Conservation (phyloP, 2,329 filamentous ascomycete species). For the Ophiocordyceps australis region DNA sequence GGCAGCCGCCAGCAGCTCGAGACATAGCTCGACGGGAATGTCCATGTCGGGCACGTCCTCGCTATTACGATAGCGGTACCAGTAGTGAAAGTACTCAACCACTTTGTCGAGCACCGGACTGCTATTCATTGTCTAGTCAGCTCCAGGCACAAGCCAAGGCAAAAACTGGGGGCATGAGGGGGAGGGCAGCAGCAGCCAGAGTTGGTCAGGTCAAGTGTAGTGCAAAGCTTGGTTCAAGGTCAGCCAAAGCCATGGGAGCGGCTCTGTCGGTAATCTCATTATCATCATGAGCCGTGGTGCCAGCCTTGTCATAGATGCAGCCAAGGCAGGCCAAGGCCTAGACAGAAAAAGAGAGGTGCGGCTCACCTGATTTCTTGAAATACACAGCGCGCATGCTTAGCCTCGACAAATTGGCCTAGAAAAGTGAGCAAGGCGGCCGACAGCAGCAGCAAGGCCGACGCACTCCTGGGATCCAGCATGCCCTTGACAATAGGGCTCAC, state of each 20-base stretch:
- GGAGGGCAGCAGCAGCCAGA: no score
- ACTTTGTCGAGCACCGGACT: conserved; percentile 62
- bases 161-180: no score
- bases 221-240: conserved; percentile 16
- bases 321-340: neutral
- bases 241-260: conserved; percentile 9
- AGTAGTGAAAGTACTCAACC: conserved; percentile 71
- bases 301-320: conserved; percentile 13
- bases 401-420: conserved; percentile 46
- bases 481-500: conserved; percentile 55
- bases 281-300: neutral
- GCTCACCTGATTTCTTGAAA: conserved; percentile 61
- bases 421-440: conserved; percentile 4
- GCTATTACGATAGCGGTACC: conserved; percentile 51
- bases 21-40: conserved; percentile 58
- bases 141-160: no score
- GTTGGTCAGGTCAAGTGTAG: conserved; percentile 52
- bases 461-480: conserved; percentile 55
- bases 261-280: conserved; percentile 23
- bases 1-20: conserved; percentile 61
- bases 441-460: conserved; percentile 6
- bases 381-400: conserved; percentile 41
- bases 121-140: conserved; percentile 27
- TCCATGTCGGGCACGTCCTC: conserved; percentile 68
- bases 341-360: neutral